These are phyloP conservation scores for Tubosaeta brunneosetosa DNA, from an alignment of 768 basidiomycete species.

Conservation along the genomic window DNA sequence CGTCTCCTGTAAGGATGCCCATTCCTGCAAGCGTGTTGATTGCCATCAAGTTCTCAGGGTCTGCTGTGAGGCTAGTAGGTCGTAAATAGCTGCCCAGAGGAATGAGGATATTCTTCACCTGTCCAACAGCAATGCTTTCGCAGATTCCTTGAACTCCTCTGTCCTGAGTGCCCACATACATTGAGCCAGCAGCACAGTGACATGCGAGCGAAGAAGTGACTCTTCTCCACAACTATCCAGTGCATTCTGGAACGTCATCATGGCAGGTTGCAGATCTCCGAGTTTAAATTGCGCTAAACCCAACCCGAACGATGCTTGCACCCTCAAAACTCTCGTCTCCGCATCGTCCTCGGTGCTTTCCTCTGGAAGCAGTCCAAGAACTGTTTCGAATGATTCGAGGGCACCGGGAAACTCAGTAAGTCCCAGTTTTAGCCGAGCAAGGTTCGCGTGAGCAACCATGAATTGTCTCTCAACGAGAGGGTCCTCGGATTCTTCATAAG, in stretches of 20 bases:
- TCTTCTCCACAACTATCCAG: slow-evolving; percentile 51
- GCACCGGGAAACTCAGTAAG: slow-evolving; percentile 55
- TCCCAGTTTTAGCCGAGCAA: slow-evolving; percentile 73
- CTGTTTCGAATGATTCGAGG: slow-evolving; percentile 66
- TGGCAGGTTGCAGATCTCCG: slow-evolving; percentile 56
- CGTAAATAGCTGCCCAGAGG: slow-evolving; percentile 13
- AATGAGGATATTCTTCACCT: slow-evolving; percentile 47
- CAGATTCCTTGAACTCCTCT: slow-evolving; percentile 70
- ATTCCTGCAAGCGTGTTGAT: slow-evolving; percentile 86
- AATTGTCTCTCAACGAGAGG: slow-evolving; percentile 71
- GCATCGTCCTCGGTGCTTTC: slow-evolving; percentile 33
- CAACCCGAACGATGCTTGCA: slow-evolving; percentile 64
- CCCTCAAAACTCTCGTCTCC: slow-evolving; percentile 42
- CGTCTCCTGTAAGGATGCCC: slow-evolving; percentile 77
- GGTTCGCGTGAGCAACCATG: slow-evolving; percentile 73
- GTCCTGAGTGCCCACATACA: slow-evolving; percentile 79
- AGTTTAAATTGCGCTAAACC: slow-evolving; percentile 70
- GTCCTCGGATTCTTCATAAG: slow-evolving; percentile 87
- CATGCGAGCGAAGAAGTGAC: slow-evolving; percentile 53
- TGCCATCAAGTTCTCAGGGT: slow-evolving; percentile 74
- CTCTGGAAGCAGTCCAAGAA: slow-evolving; percentile 61
- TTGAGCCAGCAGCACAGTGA: slow-evolving; percentile 75
- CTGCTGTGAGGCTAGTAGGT: slow-evolving; percentile 58
- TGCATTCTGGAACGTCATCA: slow-evolving; percentile 65
- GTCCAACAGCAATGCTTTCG: slow-evolving; percentile 75